These are phyloP conservation scores for Capronia americana DNA, from an alignment of 2,329 filamentous ascomycete genomes.

Conservation along the genomic window DNA sequence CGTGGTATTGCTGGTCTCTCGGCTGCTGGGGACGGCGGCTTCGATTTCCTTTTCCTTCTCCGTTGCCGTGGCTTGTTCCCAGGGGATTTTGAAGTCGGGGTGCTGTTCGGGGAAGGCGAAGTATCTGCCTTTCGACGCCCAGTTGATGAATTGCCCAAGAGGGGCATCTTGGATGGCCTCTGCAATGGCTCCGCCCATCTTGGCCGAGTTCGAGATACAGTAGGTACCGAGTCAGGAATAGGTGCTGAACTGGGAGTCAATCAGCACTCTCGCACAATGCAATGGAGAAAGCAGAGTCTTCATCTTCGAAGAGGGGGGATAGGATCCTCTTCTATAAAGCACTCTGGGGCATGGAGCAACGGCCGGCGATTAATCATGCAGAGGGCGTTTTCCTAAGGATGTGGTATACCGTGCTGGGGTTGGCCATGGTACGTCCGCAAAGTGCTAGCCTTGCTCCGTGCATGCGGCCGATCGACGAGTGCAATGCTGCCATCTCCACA, in stretches of 20 bases:
- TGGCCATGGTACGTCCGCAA: neutral
- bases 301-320: neutral
- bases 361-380: conserved; percentile 9
- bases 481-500: neutral
- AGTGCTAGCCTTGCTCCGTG: neutral
- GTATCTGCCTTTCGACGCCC: conserved; percentile 50
- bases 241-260: neutral
- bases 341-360: too few species aligned
- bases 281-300: neutral
- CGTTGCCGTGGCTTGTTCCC: conserved; percentile 31
- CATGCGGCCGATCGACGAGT: neutral
- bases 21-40: neutral
- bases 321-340: neutral
- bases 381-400: neutral
- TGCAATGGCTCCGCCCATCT: conserved; percentile 23
- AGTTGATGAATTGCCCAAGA: conserved; percentile 55
- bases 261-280: neutral
- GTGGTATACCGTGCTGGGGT: neutral
- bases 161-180: conserved; percentile 49
- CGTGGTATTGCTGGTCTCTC: conserved; percentile 14
- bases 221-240: neutral
- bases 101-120: conserved; percentile 55
- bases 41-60: conserved; percentile 36
- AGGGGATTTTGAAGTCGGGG: conserved; percentile 44
- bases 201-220: neutral